These are phyloP conservation scores for Austropuccinia psidii DNA, from an alignment of 1,284 basidiomycete species.

Conservation along the genomic window DNA sequence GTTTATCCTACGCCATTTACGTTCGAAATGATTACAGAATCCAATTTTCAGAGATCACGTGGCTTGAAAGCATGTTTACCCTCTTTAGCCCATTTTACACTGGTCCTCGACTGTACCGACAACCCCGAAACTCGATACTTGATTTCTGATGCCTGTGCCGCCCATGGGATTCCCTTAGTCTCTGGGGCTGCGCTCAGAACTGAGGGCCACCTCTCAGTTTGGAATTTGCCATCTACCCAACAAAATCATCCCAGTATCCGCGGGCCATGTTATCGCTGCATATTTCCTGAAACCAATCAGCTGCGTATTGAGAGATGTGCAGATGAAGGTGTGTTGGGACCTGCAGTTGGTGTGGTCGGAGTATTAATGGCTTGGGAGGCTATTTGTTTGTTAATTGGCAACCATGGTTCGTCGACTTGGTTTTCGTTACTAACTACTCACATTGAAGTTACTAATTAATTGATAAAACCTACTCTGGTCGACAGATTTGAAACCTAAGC, in stretches of 20 bases:
- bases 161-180: slow-evolving; percentile 67
- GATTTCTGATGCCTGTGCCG: slow-evolving; percentile 79
- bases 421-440: background rate
- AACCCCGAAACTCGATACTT: slow-evolving; percentile 87
- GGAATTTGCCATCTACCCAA: slow-evolving; percentile 53
- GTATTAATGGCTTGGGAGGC: slow-evolving; percentile 83
- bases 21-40: background rate
- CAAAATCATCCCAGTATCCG: slow-evolving; percentile 39
- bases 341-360: slow-evolving; percentile 83
- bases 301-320: slow-evolving; percentile 64
- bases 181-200: slow-evolving; percentile 86
- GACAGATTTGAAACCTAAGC: slow-evolving; percentile 26
- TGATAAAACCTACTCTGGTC: slow-evolving; percentile 39
- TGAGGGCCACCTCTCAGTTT: slow-evolving; percentile 81
- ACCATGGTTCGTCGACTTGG: slow-evolving; percentile 56
- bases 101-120: slow-evolving; percentile 92
- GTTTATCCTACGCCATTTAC: slow-evolving; percentile 52
- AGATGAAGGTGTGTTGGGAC: slow-evolving; percentile 83
- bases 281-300: slow-evolving; percentile 71
- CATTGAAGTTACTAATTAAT: background rate
- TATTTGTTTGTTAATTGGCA: slow-evolving; percentile 68
- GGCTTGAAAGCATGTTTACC: background rate
- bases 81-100: background rate
- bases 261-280: slow-evolving; percentile 88
- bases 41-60: background rate